Evolutionary conservation across 2,329 filamentous ascomycete genomes (phyloP).

Genomic region (Chaetomium olivaceum): DNA sequence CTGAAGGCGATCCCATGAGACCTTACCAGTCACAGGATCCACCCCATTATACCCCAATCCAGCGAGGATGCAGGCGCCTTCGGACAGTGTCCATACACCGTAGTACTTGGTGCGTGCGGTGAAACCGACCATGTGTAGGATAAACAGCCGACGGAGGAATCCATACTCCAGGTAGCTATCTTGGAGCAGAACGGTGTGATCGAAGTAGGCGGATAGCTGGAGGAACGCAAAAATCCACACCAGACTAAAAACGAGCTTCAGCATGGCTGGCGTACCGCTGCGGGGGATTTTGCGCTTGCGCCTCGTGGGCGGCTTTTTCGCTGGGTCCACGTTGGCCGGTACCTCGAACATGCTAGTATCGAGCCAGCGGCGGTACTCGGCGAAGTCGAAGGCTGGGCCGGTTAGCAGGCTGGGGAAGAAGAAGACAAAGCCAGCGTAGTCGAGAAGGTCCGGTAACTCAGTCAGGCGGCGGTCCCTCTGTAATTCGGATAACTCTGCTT

Average conservation of each 20-base stretch:
- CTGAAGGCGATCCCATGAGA: constrained; percentile 85
- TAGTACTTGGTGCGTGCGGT: constrained; percentile 91
- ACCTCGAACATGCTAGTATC: constrained; percentile 93
- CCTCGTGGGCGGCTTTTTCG: constrained; percentile 80
- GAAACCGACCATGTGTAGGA: constrained; percentile 81
- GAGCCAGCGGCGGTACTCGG: constrained; percentile 89
- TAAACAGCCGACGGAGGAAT: constrained; percentile 72
- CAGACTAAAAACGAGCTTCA: constrained; percentile 73
- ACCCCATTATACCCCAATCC: constrained; percentile 94
- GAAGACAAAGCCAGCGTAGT: constrained; percentile 87
- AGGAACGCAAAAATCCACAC: constrained; percentile 80
- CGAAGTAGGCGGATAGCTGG: constrained; percentile 68
- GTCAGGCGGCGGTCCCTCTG: constrained; percentile 80
- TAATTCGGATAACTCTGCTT: constrained; percentile 77
- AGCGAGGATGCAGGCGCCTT: constrained; percentile 90
- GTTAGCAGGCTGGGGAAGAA: constrained; percentile 92
- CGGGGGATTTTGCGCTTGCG: constrained; percentile 91
- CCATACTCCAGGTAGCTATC: constrained; percentile 66
- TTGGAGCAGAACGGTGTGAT: constrained; percentile 62
- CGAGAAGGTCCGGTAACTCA: constrained; percentile 71
- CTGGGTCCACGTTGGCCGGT: constrained; percentile 75
- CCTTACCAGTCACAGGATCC: constrained; percentile 78
- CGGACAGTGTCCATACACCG: constrained; percentile 89
- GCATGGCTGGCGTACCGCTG: constrained; percentile 79
- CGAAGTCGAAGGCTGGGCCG: constrained; percentile 91